Percentiles rank a stretch among this genome's conserved stretches.
Conservation (phyloP, 2,329 filamentous ascomycete genomes). For the Ophioceras dolichostomum region DNA sequence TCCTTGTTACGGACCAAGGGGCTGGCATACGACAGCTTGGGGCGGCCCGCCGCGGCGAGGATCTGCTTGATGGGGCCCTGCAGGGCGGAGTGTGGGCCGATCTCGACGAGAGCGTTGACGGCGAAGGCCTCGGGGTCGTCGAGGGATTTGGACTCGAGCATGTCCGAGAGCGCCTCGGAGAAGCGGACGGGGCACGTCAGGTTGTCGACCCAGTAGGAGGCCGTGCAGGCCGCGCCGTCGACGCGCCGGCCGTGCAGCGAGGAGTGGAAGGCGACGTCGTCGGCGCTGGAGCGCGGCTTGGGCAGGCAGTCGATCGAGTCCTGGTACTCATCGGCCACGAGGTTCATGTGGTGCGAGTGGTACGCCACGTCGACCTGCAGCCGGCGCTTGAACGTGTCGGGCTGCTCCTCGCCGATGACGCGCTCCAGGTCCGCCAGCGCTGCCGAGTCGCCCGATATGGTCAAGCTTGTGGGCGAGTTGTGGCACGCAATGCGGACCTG, state of each 20-base stretch:
- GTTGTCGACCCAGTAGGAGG: conserved; percentile 22
- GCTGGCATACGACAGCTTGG: conserved; percentile 5
- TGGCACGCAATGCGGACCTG: no score
- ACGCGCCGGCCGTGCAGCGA: background rate
- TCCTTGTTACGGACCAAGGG: conserved; percentile 5
- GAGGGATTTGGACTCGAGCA: background rate
- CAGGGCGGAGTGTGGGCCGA: conserved; percentile 25
- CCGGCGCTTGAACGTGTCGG: conserved; percentile 5
- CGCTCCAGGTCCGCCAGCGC: conserved; percentile 6
- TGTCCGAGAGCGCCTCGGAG: conserved; percentile 11
- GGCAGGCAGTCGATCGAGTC: background rate
- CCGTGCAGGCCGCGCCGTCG: background rate
- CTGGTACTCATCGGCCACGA: background rate
- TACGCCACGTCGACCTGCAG: conserved; percentile 14
- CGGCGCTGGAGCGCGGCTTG: no score
- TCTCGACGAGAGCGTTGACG: conserved; percentile 25
- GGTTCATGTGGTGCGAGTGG: conserved; percentile 14
- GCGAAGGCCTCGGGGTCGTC: background rate
- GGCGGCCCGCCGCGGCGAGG: conserved; percentile 16
- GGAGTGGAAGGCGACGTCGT: background rate
- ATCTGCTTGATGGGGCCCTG: conserved; percentile 13
- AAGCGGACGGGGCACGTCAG: conserved; percentile 21
- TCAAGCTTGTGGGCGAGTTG: conserved; percentile 17
- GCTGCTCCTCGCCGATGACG: conserved; percentile 7
- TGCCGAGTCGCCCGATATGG: conserved; percentile 30